Evolutionary conservation across 2,329 filamentous ascomycete genomes (phyloP).

Genomic region (Parastagonospora avenae): DNA sequence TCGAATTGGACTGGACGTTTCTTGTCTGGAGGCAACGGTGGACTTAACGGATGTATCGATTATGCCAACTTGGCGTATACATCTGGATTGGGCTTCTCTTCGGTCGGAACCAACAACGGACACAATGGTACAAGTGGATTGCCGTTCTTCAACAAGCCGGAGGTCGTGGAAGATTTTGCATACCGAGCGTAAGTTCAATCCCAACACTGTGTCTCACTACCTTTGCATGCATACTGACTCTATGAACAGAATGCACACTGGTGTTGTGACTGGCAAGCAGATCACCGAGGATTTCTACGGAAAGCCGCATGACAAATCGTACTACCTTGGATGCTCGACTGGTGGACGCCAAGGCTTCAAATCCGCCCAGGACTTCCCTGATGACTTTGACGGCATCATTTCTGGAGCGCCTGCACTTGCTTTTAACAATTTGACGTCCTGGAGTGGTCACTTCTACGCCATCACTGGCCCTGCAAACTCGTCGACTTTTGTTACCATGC

Average conservation of each 20-base stretch:
- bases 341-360: slow-evolving; percentile 47
- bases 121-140: slow-evolving; percentile 53
- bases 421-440: slow-evolving; percentile 43
- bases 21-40: slow-evolving; percentile 45
- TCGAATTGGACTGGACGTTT: slow-evolving; percentile 49
- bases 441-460: slow-evolving; percentile 38
- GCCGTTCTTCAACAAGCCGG: slow-evolving; percentile 54
- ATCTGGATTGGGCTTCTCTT: slow-evolving; percentile 46
- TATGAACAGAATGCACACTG: slow-evolving; percentile 35
- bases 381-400: slow-evolving; percentile 46
- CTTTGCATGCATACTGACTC: neutral
- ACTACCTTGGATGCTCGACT: slow-evolving; percentile 46
- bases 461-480: slow-evolving; percentile 33
- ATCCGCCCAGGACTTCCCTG: slow-evolving; percentile 39
- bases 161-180: slow-evolving; percentile 56
- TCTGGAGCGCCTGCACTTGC: slow-evolving; percentile 41
- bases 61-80: slow-evolving; percentile 49
- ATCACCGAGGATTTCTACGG: slow-evolving; percentile 49
- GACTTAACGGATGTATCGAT: slow-evolving; percentile 48
- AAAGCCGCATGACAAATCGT: slow-evolving; percentile 47
- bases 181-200: slow-evolving; percentile 45
- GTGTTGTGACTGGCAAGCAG: slow-evolving; percentile 47
- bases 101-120: slow-evolving; percentile 50
- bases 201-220: no score
- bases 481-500: slow-evolving; percentile 46